These are phyloP conservation scores for Cyanodermella asteris DNA, from an alignment of 2,329 filamentous ascomycete species.

Conservation along the genomic window DNA sequence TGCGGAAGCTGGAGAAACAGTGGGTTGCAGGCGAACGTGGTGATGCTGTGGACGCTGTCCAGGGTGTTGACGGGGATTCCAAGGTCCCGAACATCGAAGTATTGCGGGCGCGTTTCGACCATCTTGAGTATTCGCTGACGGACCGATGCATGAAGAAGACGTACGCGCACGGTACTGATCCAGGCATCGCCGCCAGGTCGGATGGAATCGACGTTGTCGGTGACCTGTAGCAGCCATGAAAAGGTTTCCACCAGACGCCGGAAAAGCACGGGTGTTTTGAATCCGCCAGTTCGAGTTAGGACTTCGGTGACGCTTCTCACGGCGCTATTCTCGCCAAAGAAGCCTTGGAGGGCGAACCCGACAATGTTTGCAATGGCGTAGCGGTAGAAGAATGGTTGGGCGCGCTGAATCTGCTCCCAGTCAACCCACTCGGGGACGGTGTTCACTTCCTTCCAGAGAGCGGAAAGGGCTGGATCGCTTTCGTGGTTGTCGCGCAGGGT, in stretches of 20 bases:
- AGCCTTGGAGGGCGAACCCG: constrained; percentile 38
- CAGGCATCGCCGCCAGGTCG: constrained; percentile 46
- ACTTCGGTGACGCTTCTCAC: constrained; percentile 50
- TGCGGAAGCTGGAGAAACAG: constrained; percentile 48
- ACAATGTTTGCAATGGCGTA: constrained; percentile 44
- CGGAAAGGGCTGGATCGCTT: constrained; percentile 31
- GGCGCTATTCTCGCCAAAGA: constrained; percentile 45
- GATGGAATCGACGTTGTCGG: constrained; percentile 39
- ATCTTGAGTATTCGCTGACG: constrained; percentile 41
- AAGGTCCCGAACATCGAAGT: constrained; percentile 36
- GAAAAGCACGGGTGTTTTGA: constrained; percentile 42
- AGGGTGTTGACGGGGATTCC: constrained; percentile 55
- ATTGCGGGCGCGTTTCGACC: constrained; percentile 30
- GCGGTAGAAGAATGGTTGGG: constrained; percentile 55
- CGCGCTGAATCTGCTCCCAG: constrained; percentile 50
- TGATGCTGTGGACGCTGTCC: constrained; percentile 49
- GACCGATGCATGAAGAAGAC: constrained; percentile 46
- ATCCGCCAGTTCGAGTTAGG: constrained; percentile 52
- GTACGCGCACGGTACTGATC: constrained; percentile 25
- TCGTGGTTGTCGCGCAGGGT: constrained; percentile 36
- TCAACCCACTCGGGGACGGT: constrained; percentile 53
- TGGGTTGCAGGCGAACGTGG: constrained; percentile 43
- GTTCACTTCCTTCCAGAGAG: constrained; percentile 45
- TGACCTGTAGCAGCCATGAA: constrained; percentile 53
- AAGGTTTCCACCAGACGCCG: constrained; percentile 48